These are phyloP conservation scores for Aspergillus sp. DNA, from an alignment of 2,329 filamentous ascomycete genomes.

Conservation along the genomic window DNA sequence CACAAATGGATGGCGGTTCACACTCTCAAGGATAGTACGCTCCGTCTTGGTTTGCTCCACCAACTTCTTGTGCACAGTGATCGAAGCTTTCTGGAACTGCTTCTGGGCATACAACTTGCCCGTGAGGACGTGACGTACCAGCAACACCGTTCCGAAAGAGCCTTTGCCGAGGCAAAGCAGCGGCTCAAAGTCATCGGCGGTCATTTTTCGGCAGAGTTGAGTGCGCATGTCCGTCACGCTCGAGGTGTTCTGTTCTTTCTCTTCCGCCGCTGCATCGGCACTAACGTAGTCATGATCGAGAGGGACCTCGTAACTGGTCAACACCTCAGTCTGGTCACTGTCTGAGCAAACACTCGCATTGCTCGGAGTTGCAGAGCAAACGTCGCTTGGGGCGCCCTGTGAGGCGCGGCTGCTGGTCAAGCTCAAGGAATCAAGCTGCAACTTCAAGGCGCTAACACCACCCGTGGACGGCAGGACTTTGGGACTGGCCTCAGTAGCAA, in stretches of 20 bases:
- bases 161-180: slow-evolving; percentile 93
- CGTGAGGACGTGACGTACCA: slow-evolving; percentile 84
- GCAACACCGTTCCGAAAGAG: slow-evolving; percentile 87
- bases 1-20: slow-evolving; percentile 95
- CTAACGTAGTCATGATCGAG: slow-evolving; percentile 83
- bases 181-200: slow-evolving; percentile 81
- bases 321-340: slow-evolving; percentile 63
- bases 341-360: slow-evolving; percentile 58
- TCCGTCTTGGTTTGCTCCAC: slow-evolving; percentile 98
- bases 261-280: slow-evolving; percentile 40
- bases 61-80: slow-evolving; percentile 91
- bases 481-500: slow-evolving; percentile 38
- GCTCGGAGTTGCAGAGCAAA: slow-evolving; percentile 44
- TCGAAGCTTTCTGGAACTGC: slow-evolving; percentile 94
- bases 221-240: slow-evolving; percentile 53
- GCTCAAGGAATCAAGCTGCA: slow-evolving; percentile 74
- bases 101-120: slow-evolving; percentile 95
- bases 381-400: slow-evolving; percentile 49
- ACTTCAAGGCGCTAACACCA: slow-evolving; percentile 77
- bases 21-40: slow-evolving; percentile 86
- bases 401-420: slow-evolving; percentile 58
- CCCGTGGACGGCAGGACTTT: slow-evolving; percentile 45
- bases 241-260: slow-evolving; percentile 33
- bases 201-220: slow-evolving; percentile 72
- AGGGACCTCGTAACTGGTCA: slow-evolving; percentile 78